Evolutionary conservation across 1,284 basidiomycete species (phyloP), one percentile per base, ranked within the genome.

Genomic region (Porodaedalea pini): DNA sequence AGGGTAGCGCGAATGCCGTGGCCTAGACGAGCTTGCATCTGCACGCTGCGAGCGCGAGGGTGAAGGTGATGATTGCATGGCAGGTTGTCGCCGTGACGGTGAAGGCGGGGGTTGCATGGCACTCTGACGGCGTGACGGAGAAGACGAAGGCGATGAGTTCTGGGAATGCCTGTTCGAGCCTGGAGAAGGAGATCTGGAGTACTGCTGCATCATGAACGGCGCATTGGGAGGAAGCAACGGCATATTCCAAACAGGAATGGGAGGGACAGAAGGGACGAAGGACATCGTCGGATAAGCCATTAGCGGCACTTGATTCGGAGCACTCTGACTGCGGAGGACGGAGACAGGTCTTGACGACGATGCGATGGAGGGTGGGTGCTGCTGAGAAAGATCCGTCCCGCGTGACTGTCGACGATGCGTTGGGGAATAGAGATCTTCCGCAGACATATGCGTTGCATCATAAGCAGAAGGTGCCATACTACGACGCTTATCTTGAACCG

Each of bases 201-300:
- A 73, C 51, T 82, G 77, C 61, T 81, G 80, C 71, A 84, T 77
- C 84, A 89, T 88, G 69, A 89, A 89, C 13, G 87, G 86, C 27
- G 86, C 79, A 1, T 81, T 76, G 1, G 86, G 87, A n/a, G 86
- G 87, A 34, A 89, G 74, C 10, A 89, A 73, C 10, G 86, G 85
- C 78, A 81, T 80, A 57, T 53, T 53, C 58, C 54, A 56, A 13
- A 54, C 69, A 49, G 67, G 63, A 8, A 71, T 63, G 23, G 65
- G 62, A 10, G 71, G 66, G 2, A 76, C 67, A 19, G 66, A 64
- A 67, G 63, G 61, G 10, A 43, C 19, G 23, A 39, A 23, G 1
- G 23, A 6, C 34, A 34, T 6, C 45, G 44, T 55, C 25, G 57
- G 57, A 13, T 49, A 45, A 13, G 37, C n/a, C 55, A 50, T 43